Base-by-base conservation (phyloP, 768 basidiomycete genomes). In the Russula earlei region DNA sequence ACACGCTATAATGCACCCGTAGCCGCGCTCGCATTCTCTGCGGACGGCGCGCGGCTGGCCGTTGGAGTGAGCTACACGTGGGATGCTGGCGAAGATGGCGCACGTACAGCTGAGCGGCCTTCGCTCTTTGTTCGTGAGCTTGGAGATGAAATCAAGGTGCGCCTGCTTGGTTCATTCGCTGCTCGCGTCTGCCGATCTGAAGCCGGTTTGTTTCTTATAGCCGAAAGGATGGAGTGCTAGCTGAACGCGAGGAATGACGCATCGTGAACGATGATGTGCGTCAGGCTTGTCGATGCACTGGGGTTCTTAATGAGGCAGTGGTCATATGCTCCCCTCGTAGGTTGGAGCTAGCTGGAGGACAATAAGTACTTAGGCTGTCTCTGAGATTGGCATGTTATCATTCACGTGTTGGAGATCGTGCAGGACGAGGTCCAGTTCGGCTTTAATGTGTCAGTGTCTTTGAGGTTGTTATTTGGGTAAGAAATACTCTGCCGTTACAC, bases 31-130 rank as follows among this genome's bases (percentile, higher is more conserved):
- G 80, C 86, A 0, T 95, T 94, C 70, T 91, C 85, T 57, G 83
- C 80, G 25, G 87, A 92, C 60, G 92, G 92, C 1, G 78, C 80
- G 37, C 83, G 84, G 58, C 71, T 95, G 14, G 92, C 88, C 2
- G 78, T 92, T 17, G 92, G 82, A 0, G 80, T 83, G 6, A 85
- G 89, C 56, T 91, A 94, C 72, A 89, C 85, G 12, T 92, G 91
- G 85, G 93, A 95, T 62, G 84, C 90, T 55, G 89, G 89, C 0
- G 83, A 92, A 55, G 76, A 78, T 37, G 87, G 85, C 14, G 70
- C 78, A 33, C 87, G 82, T 68, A 77, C 78, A 34, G 79, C 82
- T 15, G 78, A 81, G 54, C 70, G 79, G 6, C 85, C 45, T 7
- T 31, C 29, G 19, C 45, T 46, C 12, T 46, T 74, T 50, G 75